These are phyloP conservation scores for Ascochyta koolunga DNA, from an alignment of 2,329 filamentous ascomycete species.

Conservation along the genomic window DNA sequence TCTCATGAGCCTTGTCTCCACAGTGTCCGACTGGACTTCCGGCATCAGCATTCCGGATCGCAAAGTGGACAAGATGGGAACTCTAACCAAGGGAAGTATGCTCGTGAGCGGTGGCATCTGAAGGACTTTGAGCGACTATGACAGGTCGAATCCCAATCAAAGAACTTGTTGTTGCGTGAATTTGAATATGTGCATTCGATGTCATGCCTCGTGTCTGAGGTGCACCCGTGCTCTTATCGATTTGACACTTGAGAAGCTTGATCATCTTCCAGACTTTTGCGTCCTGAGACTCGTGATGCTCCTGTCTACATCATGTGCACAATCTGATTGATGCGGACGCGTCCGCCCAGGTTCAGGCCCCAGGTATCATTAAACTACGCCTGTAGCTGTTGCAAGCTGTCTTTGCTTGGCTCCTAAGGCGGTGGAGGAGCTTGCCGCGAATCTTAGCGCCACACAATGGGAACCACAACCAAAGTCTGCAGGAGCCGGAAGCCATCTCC, in stretches of 20 bases:
- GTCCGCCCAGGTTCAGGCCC: slow-evolving; percentile 22
- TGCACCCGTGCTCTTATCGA: not conserved
- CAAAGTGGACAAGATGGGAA: slow-evolving; percentile 15
- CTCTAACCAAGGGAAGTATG: not conserved
- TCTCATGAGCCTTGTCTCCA: slow-evolving; percentile 23
- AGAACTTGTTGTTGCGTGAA: not conserved
- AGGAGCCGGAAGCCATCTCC: slow-evolving; percentile 37
- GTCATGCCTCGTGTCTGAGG: not conserved
- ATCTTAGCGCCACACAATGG: slow-evolving; percentile 43
- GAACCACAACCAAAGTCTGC: slow-evolving; percentile 41
- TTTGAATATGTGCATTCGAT: not conserved
- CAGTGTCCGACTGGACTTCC: slow-evolving; percentile 24
- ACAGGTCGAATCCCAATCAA: not conserved
- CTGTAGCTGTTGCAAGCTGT: slow-evolving; percentile 30
- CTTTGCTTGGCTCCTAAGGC: slow-evolving; percentile 36
- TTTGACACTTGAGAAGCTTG: not conserved
- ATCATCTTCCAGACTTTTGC: not conserved
- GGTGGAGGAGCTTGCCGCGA: slow-evolving; percentile 42
- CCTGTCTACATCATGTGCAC: not conserved
- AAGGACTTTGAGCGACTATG: not conserved
- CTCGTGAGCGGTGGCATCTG: not conserved
- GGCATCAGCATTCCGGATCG: slow-evolving; percentile 23
- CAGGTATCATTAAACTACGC: slow-evolving; percentile 29
- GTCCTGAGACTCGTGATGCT: not conserved
- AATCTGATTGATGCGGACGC: slow-evolving; percentile 4